Evolutionary conservation across 2,329 filamentous ascomycete species (phyloP), one percentile per base, ranked within the genome.

Genomic region (Aspergillus sp.): DNA sequence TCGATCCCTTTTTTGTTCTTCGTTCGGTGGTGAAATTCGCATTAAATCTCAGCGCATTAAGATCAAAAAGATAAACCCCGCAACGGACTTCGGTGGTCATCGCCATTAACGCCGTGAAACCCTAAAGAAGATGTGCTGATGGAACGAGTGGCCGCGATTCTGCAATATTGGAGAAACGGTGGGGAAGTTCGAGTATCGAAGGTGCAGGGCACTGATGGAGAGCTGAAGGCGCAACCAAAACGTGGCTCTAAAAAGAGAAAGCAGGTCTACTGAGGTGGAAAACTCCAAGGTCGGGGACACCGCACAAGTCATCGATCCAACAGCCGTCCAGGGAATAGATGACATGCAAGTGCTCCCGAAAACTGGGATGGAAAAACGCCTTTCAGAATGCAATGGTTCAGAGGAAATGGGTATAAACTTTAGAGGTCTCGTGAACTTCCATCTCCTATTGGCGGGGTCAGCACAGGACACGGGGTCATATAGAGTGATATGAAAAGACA

Each of bases 321-420:
- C 59, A 66, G 59, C 58, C 60, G 58, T 62, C 59, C 56, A 55
- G 57, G 63, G 53, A 59, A 55, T 57, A 65, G 58, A 62, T 61
- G 54, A 67, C 49, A 56, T 36, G 58, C 26, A 51, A 20, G 52
- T 58, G 26, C 22, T 14, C 36, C 31, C 32, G 53, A 46, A 63
- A 59, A 42, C 16, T 63, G 49, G 55, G 58, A 62, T 53, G 58
- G 58, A 45, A 64, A 49, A 73, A 71, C 67, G 67, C 70, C 67
- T 64, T 64, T 63, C 66, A 61, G 63, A 68, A 71, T 71, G 69
- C 66, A 64, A 60, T 59, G 51, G 56, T 62, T 94, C 86, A 99
- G 84, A 99, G 98, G 85, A 99, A 99, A 85, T 99, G 95, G 70
- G 95, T 99, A 83, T 99, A 97, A 73, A 97, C 93, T 82, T 98